Evolutionary conservation across 208 protist species (phyloP).

Genomic region (Crithidia acanthocephali): DNA sequence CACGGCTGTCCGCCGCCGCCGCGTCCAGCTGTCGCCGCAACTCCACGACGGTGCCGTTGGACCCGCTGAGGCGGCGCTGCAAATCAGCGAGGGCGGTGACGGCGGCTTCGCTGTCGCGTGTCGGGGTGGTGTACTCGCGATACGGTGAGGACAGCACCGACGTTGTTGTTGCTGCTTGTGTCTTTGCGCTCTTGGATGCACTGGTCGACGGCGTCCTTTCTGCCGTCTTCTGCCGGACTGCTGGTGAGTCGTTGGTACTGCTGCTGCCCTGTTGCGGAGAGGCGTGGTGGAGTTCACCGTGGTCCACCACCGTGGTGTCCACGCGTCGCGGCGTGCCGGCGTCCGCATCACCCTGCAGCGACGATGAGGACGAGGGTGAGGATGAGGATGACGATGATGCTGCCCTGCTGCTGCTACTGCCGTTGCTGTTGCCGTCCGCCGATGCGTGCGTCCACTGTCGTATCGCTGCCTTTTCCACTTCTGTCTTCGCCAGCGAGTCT

Average conservation of each 20-base stretch:
- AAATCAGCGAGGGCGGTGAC: constrained; percentile 64
- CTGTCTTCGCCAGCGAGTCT: background rate
- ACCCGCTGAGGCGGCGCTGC: constrained; percentile 47
- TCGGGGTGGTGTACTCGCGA: constrained; percentile 20
- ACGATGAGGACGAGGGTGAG: background rate
- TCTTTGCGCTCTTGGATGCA: too few species aligned
- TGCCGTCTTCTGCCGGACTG: background rate
- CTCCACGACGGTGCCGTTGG: constrained; percentile 21
- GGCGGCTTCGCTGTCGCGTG: constrained; percentile 41
- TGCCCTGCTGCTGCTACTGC: background rate
- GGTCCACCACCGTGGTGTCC: background rate
- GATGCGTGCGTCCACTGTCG: background rate
- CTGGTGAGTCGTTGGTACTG: background rate
- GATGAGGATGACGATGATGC: too few species aligned
- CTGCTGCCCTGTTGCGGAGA: too few species aligned
- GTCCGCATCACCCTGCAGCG: background rate
- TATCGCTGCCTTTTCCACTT: background rate
- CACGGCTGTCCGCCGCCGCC: constrained; percentile 16
- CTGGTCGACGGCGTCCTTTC: background rate
- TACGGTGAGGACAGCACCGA: background rate
- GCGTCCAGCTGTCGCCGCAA: constrained; percentile 23
- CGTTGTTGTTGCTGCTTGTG: background rate
- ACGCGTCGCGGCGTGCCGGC: background rate
- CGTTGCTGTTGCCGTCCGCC: background rate
- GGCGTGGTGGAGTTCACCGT: too few species aligned